Evolutionary conservation across 1,284 basidiomycete genomes (phyloP).

Genomic region (Tilletiopsis washingtonensis): DNA sequence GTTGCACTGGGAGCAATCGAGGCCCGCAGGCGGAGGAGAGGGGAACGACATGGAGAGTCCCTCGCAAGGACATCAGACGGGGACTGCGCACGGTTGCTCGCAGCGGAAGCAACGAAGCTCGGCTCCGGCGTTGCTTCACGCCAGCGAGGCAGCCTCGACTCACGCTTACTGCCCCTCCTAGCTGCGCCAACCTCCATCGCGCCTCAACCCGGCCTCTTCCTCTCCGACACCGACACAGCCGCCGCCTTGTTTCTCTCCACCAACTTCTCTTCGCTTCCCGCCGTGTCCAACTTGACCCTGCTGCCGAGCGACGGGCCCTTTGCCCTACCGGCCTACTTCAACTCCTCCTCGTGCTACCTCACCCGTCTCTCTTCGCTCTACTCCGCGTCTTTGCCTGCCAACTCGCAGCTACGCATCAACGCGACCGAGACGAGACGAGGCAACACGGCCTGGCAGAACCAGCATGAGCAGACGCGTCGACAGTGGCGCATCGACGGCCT

Average conservation of each 20-base stretch:
- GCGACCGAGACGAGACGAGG: slow-evolving; percentile 31
- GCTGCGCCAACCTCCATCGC: too few relatives aligned
- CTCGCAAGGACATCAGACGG: too few relatives aligned
- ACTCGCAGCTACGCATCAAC: slow-evolving; percentile 23
- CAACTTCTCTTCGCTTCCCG: slow-evolving; percentile 31
- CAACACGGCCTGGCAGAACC: slow-evolving; percentile 14
- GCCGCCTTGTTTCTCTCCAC: slow-evolving; percentile 41
- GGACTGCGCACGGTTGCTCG: too few relatives aligned
- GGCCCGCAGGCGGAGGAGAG: too few relatives aligned
- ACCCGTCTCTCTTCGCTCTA: too few relatives aligned
- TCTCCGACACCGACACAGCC: slow-evolving; percentile 44
- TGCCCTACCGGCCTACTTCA: slow-evolving; percentile 29
- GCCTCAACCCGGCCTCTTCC: slow-evolving; percentile 14
- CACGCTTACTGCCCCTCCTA: too few relatives aligned
- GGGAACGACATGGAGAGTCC: too few relatives aligned
- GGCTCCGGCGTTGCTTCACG: too few relatives aligned
- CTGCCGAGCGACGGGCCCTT: slow-evolving; percentile 26
- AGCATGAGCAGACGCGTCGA: slow-evolving; percentile 1
- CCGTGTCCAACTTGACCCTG: slow-evolving; percentile 35
- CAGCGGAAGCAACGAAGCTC: too few relatives aligned
- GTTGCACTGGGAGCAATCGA: too few relatives aligned
- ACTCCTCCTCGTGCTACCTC: too few relatives aligned
- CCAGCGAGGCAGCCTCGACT: too few relatives aligned
- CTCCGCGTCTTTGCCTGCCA: slow-evolving; percentile 46
- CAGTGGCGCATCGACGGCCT: slow-evolving; percentile 36